These are phyloP conservation scores for Apocynum venetum DNA, from an alignment of 257 asterid species.

Conservation along the genomic window DNA sequence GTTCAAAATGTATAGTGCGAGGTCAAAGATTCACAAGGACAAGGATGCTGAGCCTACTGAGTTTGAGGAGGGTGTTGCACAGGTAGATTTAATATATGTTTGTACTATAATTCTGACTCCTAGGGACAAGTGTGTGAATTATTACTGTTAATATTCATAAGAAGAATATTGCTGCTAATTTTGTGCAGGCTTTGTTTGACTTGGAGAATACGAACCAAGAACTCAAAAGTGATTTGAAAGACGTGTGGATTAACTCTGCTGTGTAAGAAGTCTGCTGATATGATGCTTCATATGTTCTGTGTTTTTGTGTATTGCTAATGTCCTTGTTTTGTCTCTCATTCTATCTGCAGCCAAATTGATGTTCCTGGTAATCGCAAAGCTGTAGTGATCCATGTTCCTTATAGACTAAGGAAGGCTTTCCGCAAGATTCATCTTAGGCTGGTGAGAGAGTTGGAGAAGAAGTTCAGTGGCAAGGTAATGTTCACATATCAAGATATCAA, in stretches of 20 bases:
- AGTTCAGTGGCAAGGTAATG: conserved; percentile 87
- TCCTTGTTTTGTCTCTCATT: neutral
- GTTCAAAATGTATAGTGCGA: conserved; percentile 71
- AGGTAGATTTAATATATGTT: conserved; percentile 32
- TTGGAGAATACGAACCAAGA: conserved; percentile 83
- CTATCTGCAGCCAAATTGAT: conserved; percentile 59
- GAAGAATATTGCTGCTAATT: neutral
- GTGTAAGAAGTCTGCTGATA: conserved; percentile 32
- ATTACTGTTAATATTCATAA: neutral
- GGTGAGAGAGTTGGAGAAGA: conserved; percentile 91
- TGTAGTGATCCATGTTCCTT: conserved; percentile 85
- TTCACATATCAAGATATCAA: neutral
- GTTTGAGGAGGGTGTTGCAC: conserved; percentile 80
- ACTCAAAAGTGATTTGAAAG: conserved; percentile 84
- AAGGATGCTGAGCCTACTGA: conserved; percentile 82
- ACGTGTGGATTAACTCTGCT: conserved; percentile 80
- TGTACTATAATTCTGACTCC: neutral
- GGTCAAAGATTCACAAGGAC: conserved; percentile 73
- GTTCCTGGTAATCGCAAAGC: conserved; percentile 77
- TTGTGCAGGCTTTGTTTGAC: conserved; percentile 66
- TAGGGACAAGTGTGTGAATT: neutral
- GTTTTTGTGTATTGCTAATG: neutral
- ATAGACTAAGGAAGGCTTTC: conserved; percentile 73
- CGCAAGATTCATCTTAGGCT: conserved; percentile 82
- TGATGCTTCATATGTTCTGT: neutral